Evolutionary conservation across 2,329 filamentous ascomycete species (phyloP), one percentile per base, ranked within the genome.

Genomic region (Exophiala dermatitidis): DNA sequence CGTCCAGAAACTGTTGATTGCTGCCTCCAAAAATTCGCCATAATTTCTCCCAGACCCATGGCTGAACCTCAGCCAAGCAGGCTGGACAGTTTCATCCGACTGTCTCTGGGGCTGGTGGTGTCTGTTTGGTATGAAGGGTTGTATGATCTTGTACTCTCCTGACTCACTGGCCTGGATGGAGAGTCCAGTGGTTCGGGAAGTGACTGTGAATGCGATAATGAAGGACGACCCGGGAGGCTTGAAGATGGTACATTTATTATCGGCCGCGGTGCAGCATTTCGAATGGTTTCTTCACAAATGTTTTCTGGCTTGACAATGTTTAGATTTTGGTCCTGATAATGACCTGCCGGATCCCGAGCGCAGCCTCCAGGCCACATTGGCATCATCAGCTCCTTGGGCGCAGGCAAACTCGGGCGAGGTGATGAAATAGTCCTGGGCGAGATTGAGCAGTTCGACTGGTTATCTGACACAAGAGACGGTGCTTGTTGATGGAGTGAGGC

Each of bases 381-480:
- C 30, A 48, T 28, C 26, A 50, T 41, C 26, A 40, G 47, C 51
- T 73, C 71, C 37, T 74, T 65, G 1, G 71, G 70, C 7, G 69
- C 63, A 5, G 69, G 67, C 51, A 70, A 64, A 48, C 61, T 56
- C 4, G 71, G 62, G 46, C 72, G 68, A 12, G 72, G 71, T 2
- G 72, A 74, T 38, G 68, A 66, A 46, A 69, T 53, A 59, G 65
- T 72, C 64, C 64, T 71, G 10, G 81, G 80, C 7, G 83, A 84
- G 31, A 77, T 77, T 3, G 82, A 82, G 65, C 81, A 80, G 52
- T 79, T 75, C 1, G 83, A 85, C 58, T 79, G 78, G 30, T 74
- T 73, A 66, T 93, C 88, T 0, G 86, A 89, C 46, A 87, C 76
- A 58, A 88, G 75, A 1, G 85, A 86, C 4, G 84, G 84, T 3